phyloP scores from a whole-genome alignment of 805 yeast species.

The Limtongia smithiae region DNA sequence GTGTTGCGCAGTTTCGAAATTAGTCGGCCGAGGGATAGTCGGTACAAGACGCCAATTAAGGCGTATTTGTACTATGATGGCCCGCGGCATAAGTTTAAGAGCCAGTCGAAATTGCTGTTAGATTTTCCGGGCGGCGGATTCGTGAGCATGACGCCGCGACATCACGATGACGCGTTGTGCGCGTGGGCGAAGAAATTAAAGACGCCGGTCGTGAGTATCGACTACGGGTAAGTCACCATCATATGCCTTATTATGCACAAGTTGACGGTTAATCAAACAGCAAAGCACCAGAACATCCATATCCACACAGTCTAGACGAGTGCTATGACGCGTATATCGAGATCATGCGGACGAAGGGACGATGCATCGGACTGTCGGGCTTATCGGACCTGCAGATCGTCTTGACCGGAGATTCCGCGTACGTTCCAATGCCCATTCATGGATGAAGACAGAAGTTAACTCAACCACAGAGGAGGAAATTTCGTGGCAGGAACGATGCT shows the following conservation, averaged over 20 bases:
- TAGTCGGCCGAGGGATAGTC: slow-evolving; percentile 30
- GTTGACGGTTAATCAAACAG: too few species aligned
- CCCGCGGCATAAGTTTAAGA: slow-evolving; percentile 27
- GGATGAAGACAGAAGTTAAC: background rate
- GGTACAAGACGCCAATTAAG: slow-evolving; percentile 26
- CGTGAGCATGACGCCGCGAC: slow-evolving; percentile 32
- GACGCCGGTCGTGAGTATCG: slow-evolving; percentile 27
- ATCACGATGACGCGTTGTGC: slow-evolving; percentile 31
- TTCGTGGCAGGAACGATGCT: slow-evolving; percentile 31
- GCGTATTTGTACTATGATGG: slow-evolving; percentile 34
- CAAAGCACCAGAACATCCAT: slow-evolving; percentile 35
- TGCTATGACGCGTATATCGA: slow-evolving; percentile 32
- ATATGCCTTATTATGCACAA: too few species aligned
- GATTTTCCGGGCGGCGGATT: slow-evolving; percentile 36
- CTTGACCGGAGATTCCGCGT: slow-evolving; percentile 34
- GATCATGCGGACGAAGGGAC: slow-evolving; percentile 30
- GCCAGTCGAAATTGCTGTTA: slow-evolving; percentile 27
- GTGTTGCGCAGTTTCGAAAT: slow-evolving; percentile 22
- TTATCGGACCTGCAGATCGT: slow-evolving; percentile 23
- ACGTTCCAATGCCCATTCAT: background rate
- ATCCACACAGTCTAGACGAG: slow-evolving; percentile 33
- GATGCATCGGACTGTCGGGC: slow-evolving; percentile 33
- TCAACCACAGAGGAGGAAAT: slow-evolving; percentile 30
- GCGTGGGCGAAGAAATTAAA: slow-evolving; percentile 30
- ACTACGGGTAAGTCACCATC: slow-evolving; percentile 29